These are phyloP conservation scores for Blastosporella zonata DNA, from an alignment of 1,284 basidiomycete genomes.

Conservation along the genomic window DNA sequence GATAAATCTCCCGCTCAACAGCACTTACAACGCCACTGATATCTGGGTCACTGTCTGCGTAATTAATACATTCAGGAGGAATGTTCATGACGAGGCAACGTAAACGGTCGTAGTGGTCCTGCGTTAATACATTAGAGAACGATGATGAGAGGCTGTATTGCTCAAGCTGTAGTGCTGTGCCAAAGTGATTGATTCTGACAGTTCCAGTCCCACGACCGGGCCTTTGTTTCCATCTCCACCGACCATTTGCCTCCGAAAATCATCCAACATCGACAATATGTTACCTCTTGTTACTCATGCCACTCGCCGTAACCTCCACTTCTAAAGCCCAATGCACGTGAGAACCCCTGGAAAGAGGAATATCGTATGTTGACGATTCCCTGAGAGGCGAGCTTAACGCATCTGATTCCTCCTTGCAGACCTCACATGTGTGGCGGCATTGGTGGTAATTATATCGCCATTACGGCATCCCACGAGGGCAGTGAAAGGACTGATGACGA, in stretches of 20 bases:
- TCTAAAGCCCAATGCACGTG: constrained; percentile 44
- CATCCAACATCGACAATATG: constrained; percentile 76
- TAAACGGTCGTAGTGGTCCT: neutral
- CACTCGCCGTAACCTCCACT: constrained; percentile 52
- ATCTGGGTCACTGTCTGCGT: constrained; percentile 31
- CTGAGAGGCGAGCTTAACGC: constrained; percentile 42
- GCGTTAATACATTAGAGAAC: neutral
- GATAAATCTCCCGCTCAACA: neutral
- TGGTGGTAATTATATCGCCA: constrained; percentile 60
- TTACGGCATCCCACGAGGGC: constrained; percentile 82
- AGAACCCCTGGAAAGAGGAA: constrained; percentile 37
- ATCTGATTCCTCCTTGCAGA: constrained; percentile 61
- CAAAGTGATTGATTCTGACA: too few species aligned
- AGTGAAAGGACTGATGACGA: constrained; percentile 86
- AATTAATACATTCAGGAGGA: constrained; percentile 14
- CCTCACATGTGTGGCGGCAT: constrained; percentile 41
- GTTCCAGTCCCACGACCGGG: constrained; percentile 31
- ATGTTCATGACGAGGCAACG: constrained; percentile 7
- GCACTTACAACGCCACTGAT: constrained; percentile 33
- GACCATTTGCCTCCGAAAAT: constrained; percentile 53
- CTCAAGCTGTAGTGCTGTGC: neutral
- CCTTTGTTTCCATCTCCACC: constrained; percentile 91
- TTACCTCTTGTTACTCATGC: constrained; percentile 58
- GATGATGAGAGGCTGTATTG: neutral
- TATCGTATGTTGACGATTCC: constrained; percentile 26